Base-by-base conservation (phyloP, 2,329 filamentous ascomycete genomes). In the Lecanicillium sp. region DNA sequence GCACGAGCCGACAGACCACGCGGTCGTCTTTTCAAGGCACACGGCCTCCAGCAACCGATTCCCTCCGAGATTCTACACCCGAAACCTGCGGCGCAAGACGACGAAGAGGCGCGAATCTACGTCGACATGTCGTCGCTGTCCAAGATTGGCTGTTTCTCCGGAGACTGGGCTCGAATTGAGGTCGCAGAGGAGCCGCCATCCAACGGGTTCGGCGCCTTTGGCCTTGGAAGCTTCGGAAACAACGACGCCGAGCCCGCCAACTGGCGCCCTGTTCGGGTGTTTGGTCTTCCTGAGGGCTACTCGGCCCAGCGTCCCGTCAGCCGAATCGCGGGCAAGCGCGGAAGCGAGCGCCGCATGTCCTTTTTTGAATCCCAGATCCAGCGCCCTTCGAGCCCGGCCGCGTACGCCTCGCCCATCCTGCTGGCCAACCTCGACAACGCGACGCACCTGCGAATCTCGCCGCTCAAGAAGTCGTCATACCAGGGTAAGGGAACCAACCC, bases 101-200 rank as follows among this genome's bases (percentile, higher is more conserved):
- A 98, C 52, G 90, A 95, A 55, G 86, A 94, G 57, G 84, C 88
- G 2, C 83, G 93, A 40, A 78, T 97, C 2, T 98, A 91, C 59
- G 90, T 98, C 5, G 90, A 96, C 58, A 85, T 94, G 7, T 84
- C 81, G 49, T 87, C 88, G 1, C 68, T 98, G 17, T 85, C 88
- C 12, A 90, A 90, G 56, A 85, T 98, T 46, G 90, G 91, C 14
- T 97, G 91, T 65, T 98, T 98, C 62, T 97, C 91, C 1, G 93
- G 93, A 24, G 93, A 98, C 61, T 98, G 93, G 93, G 89, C 95
- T 10, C 83, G 86, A 19, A 74, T 96, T 10, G 89, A 95, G 67
- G 76, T 81, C 5, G 78, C 87, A 0, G 78, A 86, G 55, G 87
- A 90, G 60, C 86, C 87, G 51, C 84, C 78, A 19, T 69, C 73